Evolutionary conservation across 2,329 filamentous ascomycete species (phyloP), one percentile per base, ranked within the genome.

Genomic region (Hyphodiscus sp.): DNA sequence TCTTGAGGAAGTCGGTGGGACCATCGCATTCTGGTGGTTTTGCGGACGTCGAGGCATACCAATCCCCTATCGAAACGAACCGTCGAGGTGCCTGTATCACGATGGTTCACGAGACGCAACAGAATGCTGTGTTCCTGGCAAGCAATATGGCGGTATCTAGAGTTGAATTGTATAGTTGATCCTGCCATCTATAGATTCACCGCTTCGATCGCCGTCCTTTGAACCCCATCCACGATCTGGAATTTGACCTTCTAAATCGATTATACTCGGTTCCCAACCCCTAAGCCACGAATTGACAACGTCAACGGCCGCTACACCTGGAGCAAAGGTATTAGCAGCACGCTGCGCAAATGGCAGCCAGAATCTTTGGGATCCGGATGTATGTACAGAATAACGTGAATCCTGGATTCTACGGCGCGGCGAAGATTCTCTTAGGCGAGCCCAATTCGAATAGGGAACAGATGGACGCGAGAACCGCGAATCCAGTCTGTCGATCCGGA

Each of bases 1-100:
- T 50, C 73, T 73, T 49, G 81, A 71, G 59, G 81, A 85, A 43
- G 74, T 73, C 0, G 80, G 78, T 0, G 79, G 83, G 58, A 84
- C 81, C 62, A 77, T 74, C 16, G 68, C 66, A 59, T 79, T 33
- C 29, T 71, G 41, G 72, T 70, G 20, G 67, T 74, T 9, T 69
- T 73, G 42, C 8, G 51, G 52, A 29, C 49, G 45, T 44, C 55
- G 50, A 20, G 54, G 53, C 3, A 42, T 33, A 18, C 54, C 54
- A 16, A 63, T 52, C 42, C 54, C 38, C 54, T 57, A 46, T 68
- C 67, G 50, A 68, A 69, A 49, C 68, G 66, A 23, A 69, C 54
- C 1, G 65, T 67, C 16, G 65, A 66, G 7, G 66, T 65, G 5
- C 68, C 54, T 42, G 67, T 63, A 47, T 69, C 65, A n/a, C n/a